Evolutionary conservation across 371 early-diverging fungal species (phyloP).

Genomic region (Umbelopsis sp.): DNA sequence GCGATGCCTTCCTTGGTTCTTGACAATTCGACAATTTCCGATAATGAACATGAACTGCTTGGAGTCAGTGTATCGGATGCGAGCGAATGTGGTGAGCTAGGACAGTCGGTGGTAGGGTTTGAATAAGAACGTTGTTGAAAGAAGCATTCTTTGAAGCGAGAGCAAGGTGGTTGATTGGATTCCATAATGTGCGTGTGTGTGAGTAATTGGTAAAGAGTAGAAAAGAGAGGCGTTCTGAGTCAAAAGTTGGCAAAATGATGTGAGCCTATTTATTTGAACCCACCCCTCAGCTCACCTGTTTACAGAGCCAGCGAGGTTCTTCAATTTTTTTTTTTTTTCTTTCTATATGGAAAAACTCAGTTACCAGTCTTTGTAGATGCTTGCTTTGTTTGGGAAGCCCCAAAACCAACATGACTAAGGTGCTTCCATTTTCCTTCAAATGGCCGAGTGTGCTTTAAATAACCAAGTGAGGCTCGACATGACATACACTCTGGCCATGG

Average conservation of each 20-base stretch:
- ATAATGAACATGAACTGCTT: background rate
- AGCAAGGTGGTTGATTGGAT: background rate
- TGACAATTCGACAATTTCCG: background rate
- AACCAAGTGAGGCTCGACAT: no score
- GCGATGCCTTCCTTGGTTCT: background rate
- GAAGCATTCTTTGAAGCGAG: slow-evolving; percentile 12
- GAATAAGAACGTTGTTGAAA: background rate
- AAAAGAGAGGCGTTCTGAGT: background rate
- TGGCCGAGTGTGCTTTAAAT: no score
- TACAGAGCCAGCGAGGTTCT: no score
- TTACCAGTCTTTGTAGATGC: no score
- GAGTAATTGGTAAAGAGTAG: background rate
- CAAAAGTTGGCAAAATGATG: background rate
- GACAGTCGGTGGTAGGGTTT: background rate
- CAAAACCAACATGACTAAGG: no score
- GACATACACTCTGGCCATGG: no score
- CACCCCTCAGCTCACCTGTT: no score
- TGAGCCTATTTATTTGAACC: no score
- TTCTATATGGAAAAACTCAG: no score
- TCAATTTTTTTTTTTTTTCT: no score
- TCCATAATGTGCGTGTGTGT: background rate
- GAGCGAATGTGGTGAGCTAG: background rate
- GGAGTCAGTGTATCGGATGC: background rate
- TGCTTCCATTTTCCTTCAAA: no score
- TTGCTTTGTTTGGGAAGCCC: no score